Evolutionary conservation across 257 asterid genomes (phyloP), one percentile per base, ranked within the genome.

Genomic region (Ajuga chamaepitys): DNA sequence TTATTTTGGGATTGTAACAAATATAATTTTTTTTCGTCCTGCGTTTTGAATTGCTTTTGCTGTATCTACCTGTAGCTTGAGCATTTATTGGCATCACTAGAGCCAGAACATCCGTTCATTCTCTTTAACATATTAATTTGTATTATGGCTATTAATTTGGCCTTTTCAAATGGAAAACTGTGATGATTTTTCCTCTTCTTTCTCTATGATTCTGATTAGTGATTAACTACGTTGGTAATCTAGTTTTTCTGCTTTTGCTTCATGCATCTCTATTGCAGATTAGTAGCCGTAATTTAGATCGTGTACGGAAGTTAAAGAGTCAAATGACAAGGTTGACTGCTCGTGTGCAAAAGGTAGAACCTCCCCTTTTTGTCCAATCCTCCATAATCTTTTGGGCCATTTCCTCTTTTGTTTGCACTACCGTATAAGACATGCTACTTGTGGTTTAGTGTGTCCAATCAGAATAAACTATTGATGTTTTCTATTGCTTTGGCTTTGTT

Each of bases 311-410:
- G 67, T 64, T 89, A 30, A 92, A 92, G 85, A 85, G 96, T 85
- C 95, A 87, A 71, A 92, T 92, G 97, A 92, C 96, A 61, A 80
- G 98, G 79, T 74, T 92, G 81, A 92, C 97, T 66, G 95, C 87
- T 56, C 97, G 97, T 17, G 98, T 93, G 22, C 98, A 93, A 73
- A 93, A 92, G 95, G 98, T 92, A 70, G 16, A 18, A 16, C 62
- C 16, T 53, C 35, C 4, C 6, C 13, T 16, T 69, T 53, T 47
- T 44, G 7, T 20, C 34, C 1, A 13, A 40, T 42, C 26, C 14
- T 34, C 24, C 21, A n/a, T 21, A 9, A 35, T 46, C 21, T 47
- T 24, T 4, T 9, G 8, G 24, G 44, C 26, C 14, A 7, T 22
- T 25, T 24, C 25, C 59, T 30, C 45, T 50, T 48, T 47, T 35